Base-by-base conservation (phyloP, 2,329 filamentous ascomycete species). In the Ascosphaera apis region DNA sequence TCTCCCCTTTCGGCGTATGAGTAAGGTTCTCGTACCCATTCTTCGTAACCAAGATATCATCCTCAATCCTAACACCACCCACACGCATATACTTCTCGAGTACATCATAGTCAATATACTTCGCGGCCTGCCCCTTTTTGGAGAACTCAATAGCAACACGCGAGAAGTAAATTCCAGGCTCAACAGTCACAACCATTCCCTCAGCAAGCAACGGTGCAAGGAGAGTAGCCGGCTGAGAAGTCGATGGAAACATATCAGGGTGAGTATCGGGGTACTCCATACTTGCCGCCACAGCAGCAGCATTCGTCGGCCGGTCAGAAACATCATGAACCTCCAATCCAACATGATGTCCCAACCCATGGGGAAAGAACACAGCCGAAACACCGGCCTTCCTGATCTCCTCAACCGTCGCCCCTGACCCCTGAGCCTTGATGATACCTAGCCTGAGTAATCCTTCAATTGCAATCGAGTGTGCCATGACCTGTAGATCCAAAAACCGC, bases 401-500 rank as follows among this genome's bases (percentile, higher is more conserved):
- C 13, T 75, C 67, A 38, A 67, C 66, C 41, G 69, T 61, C 27
- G 59, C 63, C 7, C 70, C 66, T n/a, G n/a, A n/a, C n/a, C n/a
- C n/a, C n/a, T n/a, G n/a, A n/a, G n/a, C n/a, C 49, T 67, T 67
- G 28, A 93, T 57, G 33, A 95, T 76, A 2, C 82, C 82, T 0
- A 93, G 62, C 15, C 63, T 56, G 18, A 83, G 60, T 3, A 95
- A 62, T 0, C 83, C 84, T 12, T 79, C 69, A 43, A 91, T 84
- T 36, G 81, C 80, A 36, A 91, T 67, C 44, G 68, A 67, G 57
- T 92, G 83, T 0, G 84, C 84, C 31, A 73, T 66, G 34, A 75
- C 56, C 50, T 93, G 83, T 2, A 91, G 67, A 35, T 81, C 73
- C 35, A 91, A 78, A 76, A 82, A 93, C 16, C 67, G 49, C 1